phyloP scores from a whole-genome alignment of 2,329 filamentous ascomycete species.

The Sphaerostilbella broomeana region DNA sequence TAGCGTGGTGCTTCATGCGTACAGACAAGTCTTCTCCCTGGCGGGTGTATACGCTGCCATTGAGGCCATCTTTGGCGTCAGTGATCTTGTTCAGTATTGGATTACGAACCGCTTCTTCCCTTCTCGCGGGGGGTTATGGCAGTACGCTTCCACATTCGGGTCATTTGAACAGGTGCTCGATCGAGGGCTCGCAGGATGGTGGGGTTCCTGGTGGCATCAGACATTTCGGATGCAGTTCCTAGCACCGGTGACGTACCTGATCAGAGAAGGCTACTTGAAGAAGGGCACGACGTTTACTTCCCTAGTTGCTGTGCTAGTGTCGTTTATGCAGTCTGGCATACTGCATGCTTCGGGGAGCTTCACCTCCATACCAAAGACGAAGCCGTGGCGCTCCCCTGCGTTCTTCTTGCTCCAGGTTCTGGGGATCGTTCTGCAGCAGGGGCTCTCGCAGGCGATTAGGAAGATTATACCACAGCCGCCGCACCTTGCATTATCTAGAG shows the following conservation, averaged over 20 bases:
- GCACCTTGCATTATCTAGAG: slow-evolving; percentile 37
- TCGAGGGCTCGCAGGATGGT: slow-evolving; percentile 70
- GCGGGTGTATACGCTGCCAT: slow-evolving; percentile 54
- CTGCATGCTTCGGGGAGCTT: slow-evolving; percentile 67
- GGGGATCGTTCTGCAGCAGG: slow-evolving; percentile 57
- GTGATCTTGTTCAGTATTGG: slow-evolving; percentile 50
- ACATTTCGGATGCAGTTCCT: slow-evolving; percentile 70
- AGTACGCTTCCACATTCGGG: slow-evolving; percentile 51
- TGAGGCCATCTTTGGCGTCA: slow-evolving; percentile 51
- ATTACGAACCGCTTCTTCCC: slow-evolving; percentile 47
- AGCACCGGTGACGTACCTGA: slow-evolving; percentile 48
- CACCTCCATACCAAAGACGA: slow-evolving; percentile 50
- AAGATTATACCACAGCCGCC: slow-evolving; percentile 34
- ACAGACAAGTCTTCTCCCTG: slow-evolving; percentile 52
- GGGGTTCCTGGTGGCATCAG: slow-evolving; percentile 89
- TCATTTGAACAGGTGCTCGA: slow-evolving; percentile 50
- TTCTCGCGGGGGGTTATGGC: slow-evolving; percentile 43
- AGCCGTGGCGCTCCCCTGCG: slow-evolving; percentile 45
- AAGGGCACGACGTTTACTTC: slow-evolving; percentile 22
- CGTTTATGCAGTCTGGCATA: slow-evolving; percentile 58
- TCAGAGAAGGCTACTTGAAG: slow-evolving; percentile 32
- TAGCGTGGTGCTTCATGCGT: slow-evolving; percentile 40
- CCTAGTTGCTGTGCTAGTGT: slow-evolving; percentile 27
- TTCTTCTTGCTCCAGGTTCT: slow-evolving; percentile 70
- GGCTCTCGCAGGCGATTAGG: slow-evolving; percentile 29